These are phyloP conservation scores for Camelina sativa DNA, from an alignment of 345 rosid species.

Conservation along the genomic window DNA sequence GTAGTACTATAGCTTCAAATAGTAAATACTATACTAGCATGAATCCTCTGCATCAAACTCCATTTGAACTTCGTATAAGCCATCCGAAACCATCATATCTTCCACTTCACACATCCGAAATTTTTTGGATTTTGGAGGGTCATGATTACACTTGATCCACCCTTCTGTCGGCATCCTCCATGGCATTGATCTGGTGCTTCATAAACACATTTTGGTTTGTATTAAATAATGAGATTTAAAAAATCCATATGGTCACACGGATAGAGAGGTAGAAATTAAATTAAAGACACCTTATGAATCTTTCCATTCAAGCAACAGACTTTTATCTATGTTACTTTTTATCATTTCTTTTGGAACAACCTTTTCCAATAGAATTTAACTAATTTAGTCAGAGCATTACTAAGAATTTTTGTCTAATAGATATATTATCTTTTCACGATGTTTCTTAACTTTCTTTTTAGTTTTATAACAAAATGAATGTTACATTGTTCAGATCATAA, in stretches of 20 bases:
- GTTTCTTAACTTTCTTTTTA: not conserved
- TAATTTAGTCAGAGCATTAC: not conserved
- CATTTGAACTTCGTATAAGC: not conserved
- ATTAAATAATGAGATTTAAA: not conserved
- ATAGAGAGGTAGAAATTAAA: not conserved
- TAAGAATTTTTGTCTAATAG: not conserved
- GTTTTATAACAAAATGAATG: not conserved
- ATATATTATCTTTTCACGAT: not conserved
- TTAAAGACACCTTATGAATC: not conserved
- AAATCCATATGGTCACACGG: not conserved
- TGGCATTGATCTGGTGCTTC: constrained; percentile 10
- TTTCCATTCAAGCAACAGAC: constrained; percentile 22
- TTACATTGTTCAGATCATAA: constrained; percentile 5
- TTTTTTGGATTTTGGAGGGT: not conserved
- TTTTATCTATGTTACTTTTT: constrained; percentile 18
- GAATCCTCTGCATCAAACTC: not conserved
- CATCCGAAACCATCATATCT: not conserved
- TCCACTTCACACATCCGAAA: not conserved
- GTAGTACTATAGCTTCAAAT: not conserved
- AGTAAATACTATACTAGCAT: not conserved
- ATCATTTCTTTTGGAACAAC: constrained; percentile 22
- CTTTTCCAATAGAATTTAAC: not conserved
- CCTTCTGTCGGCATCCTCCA: not conserved
- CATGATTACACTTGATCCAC: constrained; percentile 8
- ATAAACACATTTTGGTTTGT: constrained; percentile 11